Percentiles rank a stretch among this genome's conserved stretches.
These are phyloP conservation scores for Vigna radiata DNA, from an alignment of 306 rosid species.

Conservation along the genomic window DNA sequence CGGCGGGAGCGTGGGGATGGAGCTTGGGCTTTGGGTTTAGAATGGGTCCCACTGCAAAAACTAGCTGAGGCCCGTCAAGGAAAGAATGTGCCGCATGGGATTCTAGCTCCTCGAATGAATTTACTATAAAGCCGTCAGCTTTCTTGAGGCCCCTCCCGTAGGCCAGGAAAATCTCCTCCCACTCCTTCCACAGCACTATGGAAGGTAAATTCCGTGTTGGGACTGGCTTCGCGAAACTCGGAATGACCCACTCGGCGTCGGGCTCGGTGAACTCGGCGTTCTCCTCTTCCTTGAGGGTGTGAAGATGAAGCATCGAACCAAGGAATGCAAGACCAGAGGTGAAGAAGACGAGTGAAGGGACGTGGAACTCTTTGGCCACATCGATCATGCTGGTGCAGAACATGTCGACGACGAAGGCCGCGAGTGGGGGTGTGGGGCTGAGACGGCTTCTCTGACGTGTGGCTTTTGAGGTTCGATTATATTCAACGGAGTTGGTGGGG, in stretches of 20 bases:
- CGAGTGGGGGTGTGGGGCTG: slow-evolving; percentile 34
- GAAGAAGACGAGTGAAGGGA: slow-evolving; percentile 59
- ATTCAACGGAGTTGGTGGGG: not conserved
- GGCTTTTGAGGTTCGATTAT: slow-evolving; percentile 41
- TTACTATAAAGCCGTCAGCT: slow-evolving; percentile 57
- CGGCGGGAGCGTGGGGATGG: too few relatives aligned
- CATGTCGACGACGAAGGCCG: slow-evolving; percentile 73
- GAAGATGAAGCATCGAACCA: slow-evolving; percentile 46
- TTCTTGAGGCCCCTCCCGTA: slow-evolving; percentile 20
- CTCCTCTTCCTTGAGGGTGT: slow-evolving; percentile 46
- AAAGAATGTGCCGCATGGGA: slow-evolving; percentile 45
- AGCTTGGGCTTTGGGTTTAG: slow-evolving; percentile 29
- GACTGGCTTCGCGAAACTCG: slow-evolving; percentile 47
- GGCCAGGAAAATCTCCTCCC: not conserved
- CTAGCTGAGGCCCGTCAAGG: slow-evolving; percentile 29
- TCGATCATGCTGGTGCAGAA: slow-evolving; percentile 61
- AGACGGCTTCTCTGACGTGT: slow-evolving; percentile 41
- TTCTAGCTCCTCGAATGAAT: slow-evolving; percentile 60
- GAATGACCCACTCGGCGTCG: slow-evolving; percentile 30
- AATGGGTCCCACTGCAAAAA: slow-evolving; percentile 65
- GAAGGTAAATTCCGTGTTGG: slow-evolving; percentile 47
- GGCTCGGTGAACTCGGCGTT: slow-evolving; percentile 13
- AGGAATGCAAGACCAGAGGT: slow-evolving; percentile 52
- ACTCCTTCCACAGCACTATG: not conserved
- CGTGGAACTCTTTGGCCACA: slow-evolving; percentile 55